Conservation (phyloP, 2,329 filamentous ascomycete species). For the Fusarium paranaense region DNA sequence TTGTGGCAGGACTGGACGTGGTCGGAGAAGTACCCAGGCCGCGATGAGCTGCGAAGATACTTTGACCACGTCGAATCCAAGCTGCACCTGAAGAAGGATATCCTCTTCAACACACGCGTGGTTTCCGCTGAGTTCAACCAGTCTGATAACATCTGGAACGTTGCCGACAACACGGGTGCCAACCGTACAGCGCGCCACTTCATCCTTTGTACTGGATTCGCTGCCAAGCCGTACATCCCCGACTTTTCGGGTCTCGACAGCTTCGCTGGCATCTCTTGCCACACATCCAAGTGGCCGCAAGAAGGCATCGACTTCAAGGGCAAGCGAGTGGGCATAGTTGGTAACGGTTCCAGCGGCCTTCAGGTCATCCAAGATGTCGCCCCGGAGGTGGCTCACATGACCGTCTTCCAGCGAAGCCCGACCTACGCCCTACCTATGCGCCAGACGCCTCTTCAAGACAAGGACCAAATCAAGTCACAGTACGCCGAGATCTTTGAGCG, state of each 20-base stretch:
- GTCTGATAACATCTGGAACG: background rate
- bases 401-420: background rate
- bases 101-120: background rate
- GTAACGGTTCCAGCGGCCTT: background rate
- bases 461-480: background rate
- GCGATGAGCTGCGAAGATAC: background rate
- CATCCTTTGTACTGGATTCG: background rate
- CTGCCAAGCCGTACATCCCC: background rate
- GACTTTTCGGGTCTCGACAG: background rate
- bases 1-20: background rate
- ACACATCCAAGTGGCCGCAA: background rate
- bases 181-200: background rate
- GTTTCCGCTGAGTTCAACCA: background rate
- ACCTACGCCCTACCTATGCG: background rate
- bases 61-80: background rate
- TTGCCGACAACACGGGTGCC: background rate
- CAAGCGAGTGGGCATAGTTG: background rate
- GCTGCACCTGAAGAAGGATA: background rate
- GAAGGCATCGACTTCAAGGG: background rate
- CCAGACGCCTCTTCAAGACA: background rate
- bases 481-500: background rate
- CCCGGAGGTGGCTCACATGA: background rate
- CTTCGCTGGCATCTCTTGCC: background rate
- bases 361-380: background rate
- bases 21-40: background rate